Evolutionary conservation across 2,329 filamentous ascomycete genomes (phyloP).

Genomic region (Cladosporium velox): DNA sequence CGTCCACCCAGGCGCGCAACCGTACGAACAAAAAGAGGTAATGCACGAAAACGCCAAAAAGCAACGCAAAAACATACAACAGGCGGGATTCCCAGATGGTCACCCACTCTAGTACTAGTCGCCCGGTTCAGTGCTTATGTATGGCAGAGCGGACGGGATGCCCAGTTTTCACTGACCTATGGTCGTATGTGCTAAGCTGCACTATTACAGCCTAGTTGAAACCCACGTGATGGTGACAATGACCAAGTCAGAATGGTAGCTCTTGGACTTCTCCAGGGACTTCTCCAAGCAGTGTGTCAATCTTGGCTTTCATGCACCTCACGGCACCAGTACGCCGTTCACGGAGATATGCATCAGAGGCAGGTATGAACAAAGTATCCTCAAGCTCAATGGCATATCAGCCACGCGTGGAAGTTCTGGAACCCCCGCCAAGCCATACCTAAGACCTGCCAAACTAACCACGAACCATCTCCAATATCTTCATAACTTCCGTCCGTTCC

Average conservation of each 20-base stretch:
- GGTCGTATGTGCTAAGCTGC: not conserved
- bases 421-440: not conserved
- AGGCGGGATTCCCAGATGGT: conserved; percentile 11
- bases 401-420: not conserved
- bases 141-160: conserved; percentile 13
- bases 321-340: not conserved
- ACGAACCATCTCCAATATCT: conserved; percentile 50
- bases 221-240: not conserved
- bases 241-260: not conserved
- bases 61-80: not conserved
- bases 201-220: not conserved
- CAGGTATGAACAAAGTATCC: not conserved
- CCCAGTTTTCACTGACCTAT: conserved; percentile 12
- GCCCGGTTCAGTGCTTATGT: conserved; percentile 13
- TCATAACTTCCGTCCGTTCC: conserved; percentile 52
- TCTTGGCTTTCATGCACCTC: not conserved
- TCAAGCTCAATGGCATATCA: not conserved
- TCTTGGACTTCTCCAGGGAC: not conserved
- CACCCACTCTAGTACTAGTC: conserved; percentile 13
- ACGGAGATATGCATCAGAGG: not conserved
- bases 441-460: not conserved
- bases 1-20: not conserved
- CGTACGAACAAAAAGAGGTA: not conserved
- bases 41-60: not conserved
- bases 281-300: not conserved